phyloP scores from a whole-genome alignment of 2,329 filamentous ascomycete genomes.

The Aplosporella prunicola region DNA sequence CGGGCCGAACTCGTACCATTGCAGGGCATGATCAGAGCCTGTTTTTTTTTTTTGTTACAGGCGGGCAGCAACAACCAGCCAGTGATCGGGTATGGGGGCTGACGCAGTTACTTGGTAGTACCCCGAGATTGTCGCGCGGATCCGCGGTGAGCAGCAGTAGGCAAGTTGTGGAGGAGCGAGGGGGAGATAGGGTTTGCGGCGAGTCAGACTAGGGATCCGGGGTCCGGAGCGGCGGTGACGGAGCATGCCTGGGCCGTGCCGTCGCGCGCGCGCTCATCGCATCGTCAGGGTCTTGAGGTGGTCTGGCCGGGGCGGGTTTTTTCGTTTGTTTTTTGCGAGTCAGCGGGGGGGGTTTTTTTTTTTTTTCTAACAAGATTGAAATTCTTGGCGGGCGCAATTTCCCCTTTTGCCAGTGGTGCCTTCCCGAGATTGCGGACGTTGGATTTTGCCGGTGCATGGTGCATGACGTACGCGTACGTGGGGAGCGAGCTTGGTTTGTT shows the following conservation, averaged over 20 bases:
- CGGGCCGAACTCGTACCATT: too few relatives aligned
- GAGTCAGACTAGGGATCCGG: slow-evolving; percentile 9
- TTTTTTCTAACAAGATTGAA: too few relatives aligned
- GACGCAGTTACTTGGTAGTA: slow-evolving; percentile 22
- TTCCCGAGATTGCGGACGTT: too few relatives aligned
- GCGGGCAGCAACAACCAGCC: not conserved
- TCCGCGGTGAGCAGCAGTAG: slow-evolving; percentile 30
- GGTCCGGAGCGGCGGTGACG: slow-evolving; percentile 8
- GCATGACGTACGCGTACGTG: too few relatives aligned
- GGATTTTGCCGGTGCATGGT: too few relatives aligned
- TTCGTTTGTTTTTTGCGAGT: too few relatives aligned
- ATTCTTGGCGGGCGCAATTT: too few relatives aligned
- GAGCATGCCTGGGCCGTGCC: slow-evolving; percentile 9
- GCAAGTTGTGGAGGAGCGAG: not conserved
- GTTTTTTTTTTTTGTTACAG: not conserved
- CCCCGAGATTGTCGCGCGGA: slow-evolving; percentile 34
- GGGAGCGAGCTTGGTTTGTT: too few relatives aligned
- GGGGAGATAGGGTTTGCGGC: not conserved
- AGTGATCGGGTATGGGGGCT: slow-evolving; percentile 2
- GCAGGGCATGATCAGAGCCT: too few relatives aligned
- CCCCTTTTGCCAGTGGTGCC: too few relatives aligned
- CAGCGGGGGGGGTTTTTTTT: too few relatives aligned
- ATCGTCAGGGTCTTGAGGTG: slow-evolving; percentile 6
- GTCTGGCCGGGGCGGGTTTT: too few relatives aligned
- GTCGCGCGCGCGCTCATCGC: slow-evolving; percentile 7